Percentiles rank a stretch among this genome's conserved stretches.
Conservation (phyloP, 345 rosid genomes). For the Sapria himalayana region DNA sequence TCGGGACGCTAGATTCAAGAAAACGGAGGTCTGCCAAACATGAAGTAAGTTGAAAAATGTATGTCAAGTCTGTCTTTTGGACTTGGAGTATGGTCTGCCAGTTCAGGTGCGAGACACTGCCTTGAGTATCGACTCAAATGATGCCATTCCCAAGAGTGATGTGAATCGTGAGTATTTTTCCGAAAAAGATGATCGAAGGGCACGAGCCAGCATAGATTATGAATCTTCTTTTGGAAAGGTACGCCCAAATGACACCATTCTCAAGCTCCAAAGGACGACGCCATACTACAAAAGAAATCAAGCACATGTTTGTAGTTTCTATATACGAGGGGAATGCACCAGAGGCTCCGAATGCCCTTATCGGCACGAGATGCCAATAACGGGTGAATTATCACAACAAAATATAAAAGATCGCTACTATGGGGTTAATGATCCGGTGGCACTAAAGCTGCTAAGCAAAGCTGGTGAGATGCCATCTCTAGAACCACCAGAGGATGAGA, state of each 20-base stretch:
- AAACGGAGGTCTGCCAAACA: conserved; percentile 80
- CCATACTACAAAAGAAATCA: conserved; percentile 82
- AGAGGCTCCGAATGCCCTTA: conserved; percentile 94
- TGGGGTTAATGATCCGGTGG: conserved; percentile 96
- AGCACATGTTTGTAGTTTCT: conserved; percentile 97
- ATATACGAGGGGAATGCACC: conserved; percentile 78
- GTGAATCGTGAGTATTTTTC: conserved; percentile 82
- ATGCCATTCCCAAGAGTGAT: conserved; percentile 80
- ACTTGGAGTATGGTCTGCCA: conserved; percentile 86
- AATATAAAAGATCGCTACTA: conserved; percentile 92
- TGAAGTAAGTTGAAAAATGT: conserved; percentile 87
- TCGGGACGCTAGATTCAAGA: conserved; percentile 75
- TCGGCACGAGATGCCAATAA: conserved; percentile 87
- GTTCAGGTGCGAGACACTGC: conserved; percentile 91
- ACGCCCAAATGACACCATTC: conserved; percentile 64
- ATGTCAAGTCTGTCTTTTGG: conserved; percentile 96
- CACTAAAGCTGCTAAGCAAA: conserved; percentile 69
- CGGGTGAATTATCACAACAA: conserved; percentile 91
- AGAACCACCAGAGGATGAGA: conserved; percentile 80
- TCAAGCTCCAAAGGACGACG: conserved; percentile 85
- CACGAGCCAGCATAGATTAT: conserved; percentile 89
- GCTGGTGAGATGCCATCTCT: conserved; percentile 94
- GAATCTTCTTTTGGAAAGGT: conserved; percentile 87
- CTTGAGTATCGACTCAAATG: conserved; percentile 53
- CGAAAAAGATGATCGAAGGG: conserved; percentile 84